Evolutionary conservation across 2,329 filamentous ascomycete genomes (phyloP).

Genomic region (Exophiala bonariae): DNA sequence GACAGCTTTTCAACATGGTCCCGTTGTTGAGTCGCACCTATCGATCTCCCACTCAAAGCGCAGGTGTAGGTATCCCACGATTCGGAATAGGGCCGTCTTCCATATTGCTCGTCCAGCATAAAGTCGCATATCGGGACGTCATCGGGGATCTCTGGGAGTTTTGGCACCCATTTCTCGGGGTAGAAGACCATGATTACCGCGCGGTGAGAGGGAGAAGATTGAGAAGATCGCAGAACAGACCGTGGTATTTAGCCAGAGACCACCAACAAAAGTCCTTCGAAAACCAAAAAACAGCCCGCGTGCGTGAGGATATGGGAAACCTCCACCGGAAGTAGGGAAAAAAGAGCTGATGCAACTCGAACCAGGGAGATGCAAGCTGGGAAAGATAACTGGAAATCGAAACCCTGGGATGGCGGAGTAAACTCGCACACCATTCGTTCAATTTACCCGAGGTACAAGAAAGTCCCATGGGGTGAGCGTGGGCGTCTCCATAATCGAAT

Average conservation of each 20-base stretch:
- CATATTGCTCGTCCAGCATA: slow-evolving; percentile 71
- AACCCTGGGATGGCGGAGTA: too few relatives aligned
- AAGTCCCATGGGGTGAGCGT: background rate
- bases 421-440: too few relatives aligned
- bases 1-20: slow-evolving; percentile 67
- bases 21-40: slow-evolving; percentile 62
- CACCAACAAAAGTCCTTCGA: background rate
- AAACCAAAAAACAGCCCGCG: too few relatives aligned
- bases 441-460: slow-evolving; percentile 5
- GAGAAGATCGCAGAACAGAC: background rate
- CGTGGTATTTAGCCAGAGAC: background rate
- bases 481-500: too few relatives aligned
- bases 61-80: slow-evolving; percentile 75
- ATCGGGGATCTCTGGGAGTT: slow-evolving; percentile 64
- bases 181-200: slow-evolving; percentile 47
- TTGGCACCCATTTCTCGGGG: slow-evolving; percentile 39
- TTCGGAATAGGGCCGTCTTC: slow-evolving; percentile 62
- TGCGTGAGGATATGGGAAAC: too few relatives aligned
- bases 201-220: background rate
- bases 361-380: background rate
- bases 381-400: slow-evolving; percentile 8
- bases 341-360: too few relatives aligned
- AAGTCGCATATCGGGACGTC: slow-evolving; percentile 74
- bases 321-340: too few relatives aligned
- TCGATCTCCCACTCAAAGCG: slow-evolving; percentile 69